These are phyloP conservation scores for Tetragonia tetragonoides DNA, from an alignment of 148 eudicot genomes.

Conservation along the genomic window DNA sequence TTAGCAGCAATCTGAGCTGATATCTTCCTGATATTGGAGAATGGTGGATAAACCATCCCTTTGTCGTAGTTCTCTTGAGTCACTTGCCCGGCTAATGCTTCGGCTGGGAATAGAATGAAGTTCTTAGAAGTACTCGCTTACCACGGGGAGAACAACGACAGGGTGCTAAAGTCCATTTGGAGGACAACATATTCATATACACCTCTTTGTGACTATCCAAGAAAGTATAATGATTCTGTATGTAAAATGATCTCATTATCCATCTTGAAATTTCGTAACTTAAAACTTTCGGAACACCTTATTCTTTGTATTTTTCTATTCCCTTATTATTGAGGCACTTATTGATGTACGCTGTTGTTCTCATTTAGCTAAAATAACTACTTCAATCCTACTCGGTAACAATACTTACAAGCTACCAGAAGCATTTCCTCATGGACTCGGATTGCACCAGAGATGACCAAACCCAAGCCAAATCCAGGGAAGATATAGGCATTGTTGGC, in stretches of 20 bases:
- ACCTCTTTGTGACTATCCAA: background rate
- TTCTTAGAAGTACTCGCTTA: background rate
- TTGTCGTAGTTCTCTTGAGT: conserved; percentile 60
- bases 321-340: background rate
- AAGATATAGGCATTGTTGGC: conserved; percentile 93
- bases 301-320: background rate
- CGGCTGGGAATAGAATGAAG: conserved; percentile 44
- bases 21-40: conserved; percentile 74
- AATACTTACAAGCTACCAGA: conserved; percentile 78
- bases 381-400: background rate
- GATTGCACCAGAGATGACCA: conserved; percentile 92
- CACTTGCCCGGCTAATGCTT: conserved; percentile 88
- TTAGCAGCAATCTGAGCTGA: conserved; percentile 85
- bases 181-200: background rate
- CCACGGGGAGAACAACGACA: background rate
- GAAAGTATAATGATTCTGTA: background rate
- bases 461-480: conserved; percentile 88
- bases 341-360: background rate
- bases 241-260: background rate
- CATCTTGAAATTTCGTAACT: too few species aligned
- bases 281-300: background rate
- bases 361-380: background rate
- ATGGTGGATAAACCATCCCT: conserved; percentile 84
- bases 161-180: background rate
- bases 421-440: conserved; percentile 88